These are phyloP conservation scores for Colletotrichum nymphaeae DNA, from an alignment of 2,329 filamentous ascomycete genomes.

Conservation along the genomic window DNA sequence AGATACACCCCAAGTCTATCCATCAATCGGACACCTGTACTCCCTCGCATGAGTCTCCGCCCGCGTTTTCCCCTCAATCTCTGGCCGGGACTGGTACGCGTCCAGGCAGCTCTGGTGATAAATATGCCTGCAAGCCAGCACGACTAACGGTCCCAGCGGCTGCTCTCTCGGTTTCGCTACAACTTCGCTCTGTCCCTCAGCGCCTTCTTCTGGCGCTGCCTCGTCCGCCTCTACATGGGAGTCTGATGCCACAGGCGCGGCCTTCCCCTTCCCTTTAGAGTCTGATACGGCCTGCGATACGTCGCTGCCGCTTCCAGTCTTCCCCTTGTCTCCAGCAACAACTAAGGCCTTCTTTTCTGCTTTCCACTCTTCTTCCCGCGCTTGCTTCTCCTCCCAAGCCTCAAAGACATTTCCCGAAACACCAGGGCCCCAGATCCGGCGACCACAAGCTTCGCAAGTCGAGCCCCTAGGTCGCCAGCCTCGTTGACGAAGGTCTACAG, in stretches of 20 bases:
- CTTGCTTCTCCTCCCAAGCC: conserved; percentile 78
- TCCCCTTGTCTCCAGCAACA: conserved; percentile 51
- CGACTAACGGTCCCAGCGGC: conserved; percentile 72
- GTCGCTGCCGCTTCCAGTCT: conserved; percentile 41
- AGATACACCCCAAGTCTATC: conserved; percentile 45
- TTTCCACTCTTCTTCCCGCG: conserved; percentile 57
- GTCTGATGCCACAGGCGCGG: conserved; percentile 61
- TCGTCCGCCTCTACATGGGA: conserved; percentile 47
- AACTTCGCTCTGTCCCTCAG: conserved; percentile 47
- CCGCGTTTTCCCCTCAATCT: conserved; percentile 52
- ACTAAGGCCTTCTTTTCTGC: conserved; percentile 53
- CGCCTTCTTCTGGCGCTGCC: conserved; percentile 48
- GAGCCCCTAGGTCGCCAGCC: conserved; percentile 92
- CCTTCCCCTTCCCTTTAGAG: conserved; percentile 66
- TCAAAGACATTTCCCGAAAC: conserved; percentile 82
- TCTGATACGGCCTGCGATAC: conserved; percentile 41
- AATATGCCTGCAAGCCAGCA: conserved; percentile 77
- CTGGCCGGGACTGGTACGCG: conserved; percentile 66
- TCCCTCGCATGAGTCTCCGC: conserved; percentile 56
- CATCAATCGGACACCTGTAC: conserved; percentile 69
- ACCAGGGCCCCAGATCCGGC: conserved; percentile 89
- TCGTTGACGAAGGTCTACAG: conserved; percentile 79
- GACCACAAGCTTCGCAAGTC: conserved; percentile 87
- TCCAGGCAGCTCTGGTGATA: conserved; percentile 79
- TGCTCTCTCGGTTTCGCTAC: conserved; percentile 49